Evolutionary conservation across 257 asterid genomes (phyloP).

Genomic region (Phtheirospermum japonicum): DNA sequence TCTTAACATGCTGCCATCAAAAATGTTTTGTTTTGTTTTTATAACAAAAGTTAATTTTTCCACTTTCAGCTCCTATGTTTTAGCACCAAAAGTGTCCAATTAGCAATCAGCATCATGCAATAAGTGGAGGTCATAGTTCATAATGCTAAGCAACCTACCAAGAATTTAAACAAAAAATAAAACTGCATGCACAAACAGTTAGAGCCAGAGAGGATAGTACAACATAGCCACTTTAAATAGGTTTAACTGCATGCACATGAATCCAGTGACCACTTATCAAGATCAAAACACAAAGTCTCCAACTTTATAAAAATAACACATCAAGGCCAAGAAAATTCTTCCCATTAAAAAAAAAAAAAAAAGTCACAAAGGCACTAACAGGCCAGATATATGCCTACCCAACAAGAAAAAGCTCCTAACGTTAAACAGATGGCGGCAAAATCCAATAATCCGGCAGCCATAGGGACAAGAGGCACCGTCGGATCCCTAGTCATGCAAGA

Average conservation of each 20-base stretch:
- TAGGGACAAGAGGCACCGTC: conserved; percentile 45
- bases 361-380: neutral
- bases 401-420: conserved; percentile 15
- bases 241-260: conserved; percentile 51
- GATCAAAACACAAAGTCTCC: neutral
- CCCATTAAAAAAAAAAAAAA: neutral
- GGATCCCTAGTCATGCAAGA: conserved; percentile 51
- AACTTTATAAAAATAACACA: neutral
- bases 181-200: conserved; percentile 35
- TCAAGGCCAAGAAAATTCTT: neutral
- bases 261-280: conserved; percentile 41
- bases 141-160: conserved; percentile 7
- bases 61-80: no score
- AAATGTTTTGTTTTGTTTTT: no score
- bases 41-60: no score
- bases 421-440: conserved; percentile 29
- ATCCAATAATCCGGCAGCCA: conserved; percentile 32
- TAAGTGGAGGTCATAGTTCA: neutral
- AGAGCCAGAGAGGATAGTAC: conserved; percentile 24
- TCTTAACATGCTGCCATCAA: no score
- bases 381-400: neutral
- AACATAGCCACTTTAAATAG: conserved; percentile 31
- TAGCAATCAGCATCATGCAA: neutral
- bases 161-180: conserved; percentile 8
- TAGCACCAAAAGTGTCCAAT: neutral